Conservation (phyloP, 140 eudicot genomes). For the Anethum foeniculum region DNA sequence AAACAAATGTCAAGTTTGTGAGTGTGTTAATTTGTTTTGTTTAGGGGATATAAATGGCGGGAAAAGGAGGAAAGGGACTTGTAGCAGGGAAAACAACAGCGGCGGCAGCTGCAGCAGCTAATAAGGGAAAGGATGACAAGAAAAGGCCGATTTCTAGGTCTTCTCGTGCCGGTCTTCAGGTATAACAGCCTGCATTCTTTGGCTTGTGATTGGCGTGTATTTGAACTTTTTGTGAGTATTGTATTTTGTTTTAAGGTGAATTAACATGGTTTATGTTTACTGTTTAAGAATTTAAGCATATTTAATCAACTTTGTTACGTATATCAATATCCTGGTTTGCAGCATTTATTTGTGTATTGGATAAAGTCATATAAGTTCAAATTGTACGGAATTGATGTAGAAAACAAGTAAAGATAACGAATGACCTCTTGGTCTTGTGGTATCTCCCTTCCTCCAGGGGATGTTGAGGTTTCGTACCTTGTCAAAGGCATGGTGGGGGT, state of each 20-base stretch:
- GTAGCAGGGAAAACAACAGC: slow-evolving; percentile 69
- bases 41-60: slow-evolving; percentile 45
- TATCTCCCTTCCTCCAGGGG: too few relatives aligned
- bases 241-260: not conserved
- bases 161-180: slow-evolving; percentile 65
- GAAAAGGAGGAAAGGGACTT: slow-evolving; percentile 87
- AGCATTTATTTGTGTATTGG: not conserved
- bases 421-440: too few relatives aligned
- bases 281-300: not conserved
- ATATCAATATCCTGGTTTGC: too few relatives aligned
- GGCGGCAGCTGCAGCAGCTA: slow-evolving; percentile 40
- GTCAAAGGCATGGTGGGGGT: not conserved
- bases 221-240: not conserved
- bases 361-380: not conserved
- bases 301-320: not conserved
- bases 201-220: not conserved
- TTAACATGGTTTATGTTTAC: not conserved
- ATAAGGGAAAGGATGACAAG: slow-evolving; percentile 75
- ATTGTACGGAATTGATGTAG: not conserved
- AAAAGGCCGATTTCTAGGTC: slow-evolving; percentile 51
- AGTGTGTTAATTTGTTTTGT: not conserved
- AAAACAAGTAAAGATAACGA: not conserved
- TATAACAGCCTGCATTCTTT: not conserved
- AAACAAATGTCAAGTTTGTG: too few relatives aligned
- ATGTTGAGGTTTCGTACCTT: too few relatives aligned